Evolutionary conservation across 495 filamentous ascomycete species (phyloP).

Genomic region (Glonium stellatum): DNA sequence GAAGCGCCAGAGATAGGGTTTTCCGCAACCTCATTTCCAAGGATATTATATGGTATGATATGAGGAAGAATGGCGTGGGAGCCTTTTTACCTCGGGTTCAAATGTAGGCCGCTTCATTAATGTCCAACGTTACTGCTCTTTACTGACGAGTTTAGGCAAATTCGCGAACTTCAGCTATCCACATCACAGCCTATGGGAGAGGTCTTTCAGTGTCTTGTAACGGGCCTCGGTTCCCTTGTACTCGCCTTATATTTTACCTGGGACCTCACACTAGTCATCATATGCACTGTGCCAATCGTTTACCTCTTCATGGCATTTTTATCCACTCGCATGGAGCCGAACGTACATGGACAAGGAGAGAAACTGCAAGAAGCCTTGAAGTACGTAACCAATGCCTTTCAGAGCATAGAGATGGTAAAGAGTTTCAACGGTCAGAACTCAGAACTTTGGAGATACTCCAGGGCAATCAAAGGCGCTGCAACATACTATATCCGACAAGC

Average conservation of each 20-base stretch:
- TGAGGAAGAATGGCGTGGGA: conserved; percentile 59
- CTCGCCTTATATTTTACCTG: conserved; percentile 74
- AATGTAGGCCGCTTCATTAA: conserved; percentile 51
- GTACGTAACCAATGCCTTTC: conserved; percentile 58
- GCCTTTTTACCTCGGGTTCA: conserved; percentile 65
- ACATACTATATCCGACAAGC: conserved; percentile 62
- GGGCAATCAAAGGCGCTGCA: conserved; percentile 52
- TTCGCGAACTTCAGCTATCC: conserved; percentile 73
- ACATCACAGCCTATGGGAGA: conserved; percentile 73
- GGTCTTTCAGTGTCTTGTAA: conserved; percentile 53
- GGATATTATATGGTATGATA: conserved; percentile 80
- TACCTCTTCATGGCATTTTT: conserved; percentile 51
- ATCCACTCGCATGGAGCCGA: conserved; percentile 54
- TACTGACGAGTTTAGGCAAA: conserved; percentile 53
- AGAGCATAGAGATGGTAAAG: conserved; percentile 80
- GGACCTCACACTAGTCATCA: conserved; percentile 76
- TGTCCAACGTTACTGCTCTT: not conserved
- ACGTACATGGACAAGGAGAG: conserved; percentile 60
- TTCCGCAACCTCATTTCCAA: conserved; percentile 63
- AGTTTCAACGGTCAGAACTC: conserved; percentile 70
- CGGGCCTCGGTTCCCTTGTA: conserved; percentile 53
- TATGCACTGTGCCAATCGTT: conserved; percentile 67
- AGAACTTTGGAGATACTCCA: conserved; percentile 60
- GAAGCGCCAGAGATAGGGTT: conserved; percentile 52
- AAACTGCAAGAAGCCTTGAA: conserved; percentile 68